Base-by-base conservation (phyloP, 495 filamentous ascomycete genomes). In the Neurospora hispaniola region DNA sequence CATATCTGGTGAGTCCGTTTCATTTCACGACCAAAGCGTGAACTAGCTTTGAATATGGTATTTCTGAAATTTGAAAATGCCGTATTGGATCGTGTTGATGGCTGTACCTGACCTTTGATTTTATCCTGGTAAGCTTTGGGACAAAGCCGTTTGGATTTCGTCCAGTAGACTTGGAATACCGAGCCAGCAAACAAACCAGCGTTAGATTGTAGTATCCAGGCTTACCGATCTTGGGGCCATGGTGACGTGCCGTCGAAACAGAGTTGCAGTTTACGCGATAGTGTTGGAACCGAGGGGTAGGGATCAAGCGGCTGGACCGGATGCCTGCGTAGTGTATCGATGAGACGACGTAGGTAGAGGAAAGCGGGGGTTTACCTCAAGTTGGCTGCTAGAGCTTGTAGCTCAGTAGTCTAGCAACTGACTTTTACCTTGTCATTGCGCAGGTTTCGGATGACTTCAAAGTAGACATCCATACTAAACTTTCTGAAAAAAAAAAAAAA, bases 211-310 rank as follows among this genome's bases (percentile, higher is more conserved):
- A 31, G 74, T 71, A 74, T 48, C 75, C 76, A 79, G 78, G 76
- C 80, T 80, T 80, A 81, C 78, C 79, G 79, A 81, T 79, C 78
- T 79, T 74, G 78, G 78, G 72, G 73, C 78, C 78, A 81, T 80
- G 79, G 80, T 81, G 79, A 80, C 80, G 78, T 81, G 75, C 80
- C 79, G 75, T 79, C 73, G 78, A 78, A 79, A 75, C 75, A 79
- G 80, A 79, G 78, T 77, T 80, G 76, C 79, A 79, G 78, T 80
- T 78, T 35, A 66, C 54, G 54, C 54, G 14, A 27, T 38, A 14
- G 27, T 66, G 27, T 66, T 66, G 54, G 54, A 66, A 27, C 27
- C 54, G 54, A 66, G 54, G 54, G 54, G 54, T 62, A 43, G 43
- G 69, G 69, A 73, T 74, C 66, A 69, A 54, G 73, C 54, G 44